A percentile compares a stretch with the other conserved stretches of the same genome.
phyloP scores from a whole-genome alignment of 306 rosid species.

The Macrotyloma uniflorum region DNA sequence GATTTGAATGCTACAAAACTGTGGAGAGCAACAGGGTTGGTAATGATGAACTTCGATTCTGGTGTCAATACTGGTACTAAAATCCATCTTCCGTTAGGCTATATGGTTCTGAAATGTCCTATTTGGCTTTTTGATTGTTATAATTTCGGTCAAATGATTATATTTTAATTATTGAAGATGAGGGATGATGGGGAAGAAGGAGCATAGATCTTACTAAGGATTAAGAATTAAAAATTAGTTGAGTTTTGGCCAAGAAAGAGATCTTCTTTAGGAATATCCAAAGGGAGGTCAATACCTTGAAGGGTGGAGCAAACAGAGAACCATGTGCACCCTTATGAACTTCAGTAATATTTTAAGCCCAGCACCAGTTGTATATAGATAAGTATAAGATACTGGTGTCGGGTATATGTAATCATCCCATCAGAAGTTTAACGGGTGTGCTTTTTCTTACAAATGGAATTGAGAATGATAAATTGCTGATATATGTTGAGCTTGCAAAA shows the following conservation, averaged over 20 bases:
- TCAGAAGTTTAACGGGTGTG: background rate
- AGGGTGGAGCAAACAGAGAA: conserved; percentile 33
- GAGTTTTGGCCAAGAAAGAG: conserved; percentile 22
- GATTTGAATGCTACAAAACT: conserved; percentile 78
- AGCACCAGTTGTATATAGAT: background rate
- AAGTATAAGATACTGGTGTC: background rate
- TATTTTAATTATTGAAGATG: background rate
- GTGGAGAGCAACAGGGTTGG: conserved; percentile 66
- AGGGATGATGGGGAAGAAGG: conserved; percentile 5
- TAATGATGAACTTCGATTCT: conserved; percentile 80
- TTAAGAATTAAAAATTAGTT: conserved; percentile 16
- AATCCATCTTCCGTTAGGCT: conserved; percentile 2
- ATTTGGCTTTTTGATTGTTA: conserved; percentile 1
- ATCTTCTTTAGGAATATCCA: conserved; percentile 33
- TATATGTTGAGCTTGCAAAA: background rate
- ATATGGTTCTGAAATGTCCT: background rate
- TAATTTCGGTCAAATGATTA: background rate
- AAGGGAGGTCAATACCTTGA: conserved; percentile 26
- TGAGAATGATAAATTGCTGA: background rate
- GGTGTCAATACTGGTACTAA: conserved; percentile 92
- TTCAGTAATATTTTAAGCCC: conserved; percentile 29
- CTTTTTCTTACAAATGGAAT: background rate
- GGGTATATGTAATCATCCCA: background rate
- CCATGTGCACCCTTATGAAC: conserved; percentile 33
- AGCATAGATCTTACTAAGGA: conserved; percentile 7